Base-by-base conservation (phyloP, 176 grass and related monocot species). In the Areca catechu region DNA sequence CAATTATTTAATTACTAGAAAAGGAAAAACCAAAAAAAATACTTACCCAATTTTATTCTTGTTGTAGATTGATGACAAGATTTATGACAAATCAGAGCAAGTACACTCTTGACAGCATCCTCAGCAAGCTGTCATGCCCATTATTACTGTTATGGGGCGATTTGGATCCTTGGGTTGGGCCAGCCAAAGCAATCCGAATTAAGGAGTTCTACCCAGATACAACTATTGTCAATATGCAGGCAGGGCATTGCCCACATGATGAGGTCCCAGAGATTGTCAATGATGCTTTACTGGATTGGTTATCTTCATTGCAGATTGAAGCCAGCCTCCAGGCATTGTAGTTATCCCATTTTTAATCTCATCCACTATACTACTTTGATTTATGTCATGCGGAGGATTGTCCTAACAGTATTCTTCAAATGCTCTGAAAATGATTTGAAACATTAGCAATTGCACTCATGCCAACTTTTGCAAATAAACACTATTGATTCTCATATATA, bases 61-160 rank as follows among this genome's bases (percentile, higher is more conserved):
- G 49, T 14, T 67, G 48, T 65, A 78, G 86, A 80, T 67, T 90
- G 27, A 91, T 91, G 93, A 88, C 83, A 22, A 69, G 75, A n/a
- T 91, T 91, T 76, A 85, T 91, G 93, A 71, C 75, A 28, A 97
- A 97, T 65, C 93, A 97, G 63, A 91, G 80, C 51, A 86, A 78
- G 78, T 97, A 88, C 76, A 91, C 87, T 12, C 78, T 97, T 24
- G 87, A 97, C 73, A 76, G 48, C 28, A 68, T 88, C 61, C 72
- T 97, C 51, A 68, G 62, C 69, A 88, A 80, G 75, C 75, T 97
- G 15, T 37, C 72, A 34, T 97, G 87, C 61, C 87, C 93, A 43
- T 76, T 97, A 64, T 77, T 91, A 70, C 83, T 91, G 62, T 69
- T 97, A 60, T 97, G 92, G 92, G 92, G 92, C 0, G 86, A 88